Evolutionary conservation across 1,139 yeast species (phyloP), one percentile per base, ranked within the genome.

Genomic region (Hemisphaericaspora xylanilytica): DNA sequence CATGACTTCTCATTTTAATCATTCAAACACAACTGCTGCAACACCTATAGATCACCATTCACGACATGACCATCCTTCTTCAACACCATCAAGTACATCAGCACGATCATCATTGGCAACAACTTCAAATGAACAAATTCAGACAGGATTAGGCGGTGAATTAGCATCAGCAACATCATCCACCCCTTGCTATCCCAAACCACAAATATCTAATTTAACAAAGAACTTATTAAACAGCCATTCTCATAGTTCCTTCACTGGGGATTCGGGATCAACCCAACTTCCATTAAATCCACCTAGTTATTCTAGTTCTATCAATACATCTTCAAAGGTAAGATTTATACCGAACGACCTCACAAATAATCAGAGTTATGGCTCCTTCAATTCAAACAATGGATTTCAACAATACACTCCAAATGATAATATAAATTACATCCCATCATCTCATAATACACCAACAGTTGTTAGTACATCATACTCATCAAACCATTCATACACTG

Each of bases 371-470:
- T 26, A 27, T 18, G n/a, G 18, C 9, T 27, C 31, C 11, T 21
- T 18, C 22, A 28, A 16, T 12, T 12, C 27, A 17, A 35, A 29
- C 24, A 25, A n/a, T 30, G n/a, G 33, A 14, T 37, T 37, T 27
- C 38, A 34, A 9, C 41, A 37, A 10, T 28, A 34, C 22, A 12
- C 53, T 27, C 32, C 28, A 48, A 41, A 57, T 49, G 58, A 64
- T 40, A 55, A 66, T 40, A 42, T 63, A 48, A 62, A 63, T 48
- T 70, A 65, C 47, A 64, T 70, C 15, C 75, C 75, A 9, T 58
- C 70, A 14, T 62, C 70, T 36, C 82, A 77, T 52, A 75, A 77
- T 52, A 75, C 81, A 2, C 84, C 83, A 5, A 73, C 73, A 33
- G 76, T 67, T 33, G 71, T 78, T 13, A 67, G 75, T 44, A 62